phyloP scores from a whole-genome alignment of 345 rosid species.

The Carallia pectinifolia region DNA sequence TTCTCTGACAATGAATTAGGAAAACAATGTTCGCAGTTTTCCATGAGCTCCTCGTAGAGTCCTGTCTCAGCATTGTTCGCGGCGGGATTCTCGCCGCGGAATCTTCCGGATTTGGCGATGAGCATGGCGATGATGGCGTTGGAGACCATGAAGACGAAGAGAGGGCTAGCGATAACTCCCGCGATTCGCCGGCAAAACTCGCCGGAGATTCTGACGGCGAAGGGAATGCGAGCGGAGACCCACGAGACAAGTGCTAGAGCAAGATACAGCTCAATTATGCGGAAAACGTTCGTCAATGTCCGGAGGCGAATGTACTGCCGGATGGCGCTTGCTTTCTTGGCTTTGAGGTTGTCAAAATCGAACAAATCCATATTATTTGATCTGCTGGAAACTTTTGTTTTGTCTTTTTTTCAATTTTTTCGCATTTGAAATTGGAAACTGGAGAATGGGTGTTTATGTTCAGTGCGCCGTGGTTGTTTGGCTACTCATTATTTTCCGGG shows the following conservation, averaged over 20 bases:
- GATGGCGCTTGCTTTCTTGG: constrained; percentile 43
- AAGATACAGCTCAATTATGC: constrained; percentile 43
- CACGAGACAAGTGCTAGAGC: constrained; percentile 48
- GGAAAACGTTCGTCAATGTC: constrained; percentile 37
- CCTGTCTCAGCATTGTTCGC: constrained; percentile 27
- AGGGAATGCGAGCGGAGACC: constrained; percentile 50
- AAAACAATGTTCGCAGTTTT: constrained; percentile 29
- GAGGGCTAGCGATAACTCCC: constrained; percentile 44
- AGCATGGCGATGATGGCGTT: constrained; percentile 59
- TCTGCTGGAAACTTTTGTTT: too few relatives aligned
- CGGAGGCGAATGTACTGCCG: constrained; percentile 37
- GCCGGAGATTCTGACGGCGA: constrained; percentile 42
- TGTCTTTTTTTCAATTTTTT: neutral
- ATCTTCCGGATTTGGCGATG: constrained; percentile 46
- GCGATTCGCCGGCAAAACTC: constrained; percentile 40
- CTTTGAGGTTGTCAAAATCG: constrained; percentile 40
- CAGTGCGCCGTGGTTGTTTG: neutral
- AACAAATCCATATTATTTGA: constrained; percentile 28
- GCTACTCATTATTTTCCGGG: neutral
- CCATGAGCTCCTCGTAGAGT: constrained; percentile 40
- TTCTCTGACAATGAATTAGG: constrained; percentile 1
- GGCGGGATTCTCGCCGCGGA: constrained; percentile 19
- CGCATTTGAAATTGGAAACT: neutral
- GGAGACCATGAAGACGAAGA: constrained; percentile 58
- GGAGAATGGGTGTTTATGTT: neutral